A percentile compares a stretch with the other conserved stretches of the same genome.
phyloP scores from a whole-genome alignment of 2,329 filamentous ascomycete genomes.

The Plenodomus tracheiphilus region DNA sequence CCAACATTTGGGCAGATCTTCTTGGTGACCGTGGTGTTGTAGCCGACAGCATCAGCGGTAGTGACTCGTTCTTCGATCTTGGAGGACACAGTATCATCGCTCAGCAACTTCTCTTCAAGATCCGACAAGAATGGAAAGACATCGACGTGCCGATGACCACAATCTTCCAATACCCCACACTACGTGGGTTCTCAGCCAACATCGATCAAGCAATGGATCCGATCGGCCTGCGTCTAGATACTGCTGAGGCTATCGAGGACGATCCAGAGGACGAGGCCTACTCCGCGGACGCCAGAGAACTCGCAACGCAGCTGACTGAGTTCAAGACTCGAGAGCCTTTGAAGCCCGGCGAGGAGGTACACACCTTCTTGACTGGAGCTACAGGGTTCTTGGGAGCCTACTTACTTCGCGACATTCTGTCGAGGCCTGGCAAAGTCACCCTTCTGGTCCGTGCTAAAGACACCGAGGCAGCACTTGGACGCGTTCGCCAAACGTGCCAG shows the following conservation, averaged over 20 bases:
- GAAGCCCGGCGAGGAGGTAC: slow-evolving; percentile 50
- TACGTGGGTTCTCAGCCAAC: slow-evolving; percentile 59
- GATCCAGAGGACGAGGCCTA: slow-evolving; percentile 58
- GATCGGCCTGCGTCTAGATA: slow-evolving; percentile 51
- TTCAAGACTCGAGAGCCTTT: slow-evolving; percentile 47
- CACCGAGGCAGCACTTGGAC: slow-evolving; percentile 61
- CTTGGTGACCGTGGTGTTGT: slow-evolving; percentile 64
- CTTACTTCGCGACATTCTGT: slow-evolving; percentile 74
- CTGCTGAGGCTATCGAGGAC: slow-evolving; percentile 44
- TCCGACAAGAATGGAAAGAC: slow-evolving; percentile 64
- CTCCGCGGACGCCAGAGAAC: slow-evolving; percentile 56
- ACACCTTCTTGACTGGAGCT: slow-evolving; percentile 82
- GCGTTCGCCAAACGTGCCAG: slow-evolving; percentile 68
- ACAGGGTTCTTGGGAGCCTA: slow-evolving; percentile 90
- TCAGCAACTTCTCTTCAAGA: slow-evolving; percentile 75
- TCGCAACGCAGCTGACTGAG: slow-evolving; percentile 52
- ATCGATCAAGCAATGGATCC: slow-evolving; percentile 56
- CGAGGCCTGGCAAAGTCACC: slow-evolving; percentile 67
- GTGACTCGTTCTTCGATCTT: slow-evolving; percentile 74
- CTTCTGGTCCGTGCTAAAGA: slow-evolving; percentile 75
- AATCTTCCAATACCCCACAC: slow-evolving; percentile 69
- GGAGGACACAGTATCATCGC: slow-evolving; percentile 82
- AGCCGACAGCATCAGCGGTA: slow-evolving; percentile 66
- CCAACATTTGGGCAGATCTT: slow-evolving; percentile 73
- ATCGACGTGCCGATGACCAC: slow-evolving; percentile 70